Evolutionary conservation across 2,329 filamentous ascomycete genomes (phyloP).

Genomic region (Venturia pyrina): DNA sequence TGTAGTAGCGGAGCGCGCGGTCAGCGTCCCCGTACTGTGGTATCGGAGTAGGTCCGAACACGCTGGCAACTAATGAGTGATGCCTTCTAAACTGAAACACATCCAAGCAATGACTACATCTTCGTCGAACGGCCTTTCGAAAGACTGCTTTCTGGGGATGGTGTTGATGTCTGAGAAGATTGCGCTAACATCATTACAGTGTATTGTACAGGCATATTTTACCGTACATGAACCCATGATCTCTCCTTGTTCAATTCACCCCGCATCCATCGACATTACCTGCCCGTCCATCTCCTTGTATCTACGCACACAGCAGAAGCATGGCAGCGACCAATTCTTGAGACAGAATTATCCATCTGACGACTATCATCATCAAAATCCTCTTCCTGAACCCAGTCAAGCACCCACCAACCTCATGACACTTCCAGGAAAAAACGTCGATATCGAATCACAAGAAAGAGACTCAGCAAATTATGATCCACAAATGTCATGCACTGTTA

Average conservation of each 20-base stretch:
- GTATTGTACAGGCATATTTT: too few species aligned
- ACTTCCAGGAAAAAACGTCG: too few species aligned
- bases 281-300: too few species aligned
- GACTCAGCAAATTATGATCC: too few species aligned
- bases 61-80: not conserved
- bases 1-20: not conserved
- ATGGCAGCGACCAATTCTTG: too few species aligned
- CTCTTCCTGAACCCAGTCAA: too few species aligned
- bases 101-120: not conserved
- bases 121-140: not conserved
- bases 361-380: too few species aligned
- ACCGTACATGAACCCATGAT: not conserved
- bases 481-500: too few species aligned
- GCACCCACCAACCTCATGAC: too few species aligned
- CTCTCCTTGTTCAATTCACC: not conserved
- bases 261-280: not conserved
- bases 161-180: not conserved
- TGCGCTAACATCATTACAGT: not conserved
- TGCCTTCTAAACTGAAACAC: not conserved
- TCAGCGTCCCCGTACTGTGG: not conserved
- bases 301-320: too few species aligned
- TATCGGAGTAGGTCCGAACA: not conserved
- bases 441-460: too few species aligned
- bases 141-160: not conserved
- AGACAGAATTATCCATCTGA: too few species aligned